Percentiles rank a stretch among this genome's conserved stretches.
These are phyloP conservation scores for Kokia cookei DNA, from an alignment of 441 rosid species.

Conservation along the genomic window DNA sequence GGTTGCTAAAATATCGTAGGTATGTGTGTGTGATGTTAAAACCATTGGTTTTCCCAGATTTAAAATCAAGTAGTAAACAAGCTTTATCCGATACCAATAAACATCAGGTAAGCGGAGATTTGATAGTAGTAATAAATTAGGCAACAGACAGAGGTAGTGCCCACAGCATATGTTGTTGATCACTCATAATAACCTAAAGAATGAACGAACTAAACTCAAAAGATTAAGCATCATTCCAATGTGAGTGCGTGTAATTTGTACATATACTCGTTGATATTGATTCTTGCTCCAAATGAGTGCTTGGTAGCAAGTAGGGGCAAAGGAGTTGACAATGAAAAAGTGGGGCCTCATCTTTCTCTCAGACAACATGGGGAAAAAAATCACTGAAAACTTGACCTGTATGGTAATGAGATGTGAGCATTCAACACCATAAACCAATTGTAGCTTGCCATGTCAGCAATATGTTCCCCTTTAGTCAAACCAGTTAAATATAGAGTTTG, in stretches of 20 bases:
- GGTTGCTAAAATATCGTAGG: too few species aligned
- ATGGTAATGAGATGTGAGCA: constrained; percentile 26
- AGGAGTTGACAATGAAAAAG: constrained; percentile 44
- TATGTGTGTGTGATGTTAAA: not conserved
- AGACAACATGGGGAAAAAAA: constrained; percentile 13
- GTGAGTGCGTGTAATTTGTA: not conserved
- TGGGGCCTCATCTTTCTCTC: constrained; percentile 8
- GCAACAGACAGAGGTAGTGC: constrained; percentile 19
- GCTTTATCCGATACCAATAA: not conserved
- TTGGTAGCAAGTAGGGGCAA: constrained; percentile 9
- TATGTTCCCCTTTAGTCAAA: constrained; percentile 18
- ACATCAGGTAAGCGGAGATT: not conserved
- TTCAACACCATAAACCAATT: constrained; percentile 9
- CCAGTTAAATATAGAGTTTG: constrained; percentile 17
- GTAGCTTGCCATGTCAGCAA: constrained; percentile 6
- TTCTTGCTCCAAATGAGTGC: constrained; percentile 15
- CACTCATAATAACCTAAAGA: not conserved
- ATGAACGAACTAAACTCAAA: not conserved
- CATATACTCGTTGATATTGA: not conserved
- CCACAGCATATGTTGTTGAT: constrained; percentile 31
- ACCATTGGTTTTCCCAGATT: not conserved
- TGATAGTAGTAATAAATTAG: not conserved
- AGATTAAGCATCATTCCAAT: not conserved
- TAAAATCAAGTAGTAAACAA: not conserved
- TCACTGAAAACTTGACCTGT: constrained; percentile 15